These are phyloP conservation scores for Arxiozyma slooffiae DNA, from an alignment of 1,139 yeast species.

Conservation along the genomic window DNA sequence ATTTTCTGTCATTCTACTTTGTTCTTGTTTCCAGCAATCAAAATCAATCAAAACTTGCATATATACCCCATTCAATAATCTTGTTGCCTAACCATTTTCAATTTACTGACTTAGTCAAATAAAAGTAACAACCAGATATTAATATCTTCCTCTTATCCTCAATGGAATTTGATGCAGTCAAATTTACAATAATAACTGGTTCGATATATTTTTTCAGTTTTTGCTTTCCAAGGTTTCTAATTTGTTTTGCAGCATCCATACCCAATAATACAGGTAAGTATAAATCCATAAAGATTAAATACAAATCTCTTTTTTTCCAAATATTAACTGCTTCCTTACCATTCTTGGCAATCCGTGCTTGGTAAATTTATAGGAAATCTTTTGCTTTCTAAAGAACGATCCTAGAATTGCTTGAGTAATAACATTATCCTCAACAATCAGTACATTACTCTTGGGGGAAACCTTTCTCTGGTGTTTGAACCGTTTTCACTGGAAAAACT, in stretches of 20 bases:
- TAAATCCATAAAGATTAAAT: constrained; percentile 86
- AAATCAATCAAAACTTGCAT: constrained; percentile 97
- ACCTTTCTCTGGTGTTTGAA: constrained; percentile 25
- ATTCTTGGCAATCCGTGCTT: constrained; percentile 82
- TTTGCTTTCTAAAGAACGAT: constrained; percentile 78
- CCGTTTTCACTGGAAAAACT: constrained; percentile 1
- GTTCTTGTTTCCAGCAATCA: constrained; percentile 73
- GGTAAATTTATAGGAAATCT: constrained; percentile 72
- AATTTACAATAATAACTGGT: constrained; percentile 91
- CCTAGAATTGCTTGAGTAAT: constrained; percentile 90
- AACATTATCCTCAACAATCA: constrained; percentile 92
- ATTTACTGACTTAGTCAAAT: constrained; percentile 92
- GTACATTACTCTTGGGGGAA: constrained; percentile 72
- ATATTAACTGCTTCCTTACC: constrained; percentile 89
- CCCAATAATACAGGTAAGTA: constrained; percentile 92
- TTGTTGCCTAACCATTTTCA: constrained; percentile 89
- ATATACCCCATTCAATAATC: constrained; percentile 91
- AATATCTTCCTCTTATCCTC: constrained; percentile 84
- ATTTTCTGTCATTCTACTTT: constrained; percentile 30
- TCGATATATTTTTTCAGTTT: constrained; percentile 40
- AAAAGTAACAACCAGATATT: constrained; percentile 95
- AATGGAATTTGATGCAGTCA: constrained; percentile 82
- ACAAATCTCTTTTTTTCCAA: constrained; percentile 89
- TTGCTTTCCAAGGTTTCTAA: constrained; percentile 68
- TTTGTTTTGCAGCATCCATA: constrained; percentile 83